These are phyloP conservation scores for Scenedesmus sp. DNA, from an alignment of 163 green algal genomes.

Conservation along the genomic window DNA sequence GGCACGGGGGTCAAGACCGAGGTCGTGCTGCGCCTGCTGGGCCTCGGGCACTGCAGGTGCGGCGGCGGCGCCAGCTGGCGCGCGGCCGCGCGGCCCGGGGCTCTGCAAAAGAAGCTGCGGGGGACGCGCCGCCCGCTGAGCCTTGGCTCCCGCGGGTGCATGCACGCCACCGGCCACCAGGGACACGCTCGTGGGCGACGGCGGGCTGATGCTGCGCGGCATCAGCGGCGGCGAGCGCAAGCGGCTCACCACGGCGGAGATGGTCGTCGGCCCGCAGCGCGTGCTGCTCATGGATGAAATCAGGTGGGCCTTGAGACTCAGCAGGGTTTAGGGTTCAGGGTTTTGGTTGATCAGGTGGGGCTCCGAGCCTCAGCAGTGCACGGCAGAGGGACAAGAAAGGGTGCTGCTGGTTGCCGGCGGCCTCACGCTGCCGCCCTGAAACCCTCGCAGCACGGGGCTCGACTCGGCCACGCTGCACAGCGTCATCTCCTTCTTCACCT, in stretches of 20 bases:
- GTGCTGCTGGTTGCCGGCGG: conserved; percentile 20
- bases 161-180: background rate
- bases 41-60: conserved; percentile 49
- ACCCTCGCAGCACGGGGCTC: conserved; percentile 59
- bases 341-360: too few relatives aligned
- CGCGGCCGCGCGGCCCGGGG: too few relatives aligned
- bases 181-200: conserved; percentile 70
- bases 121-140: background rate
- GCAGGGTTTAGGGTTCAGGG: too few relatives aligned
- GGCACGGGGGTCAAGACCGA: conserved; percentile 41
- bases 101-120: background rate
- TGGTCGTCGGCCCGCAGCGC: conserved; percentile 66
- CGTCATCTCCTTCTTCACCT: conserved; percentile 46
- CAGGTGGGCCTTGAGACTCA: too few relatives aligned
- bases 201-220: conserved; percentile 74
- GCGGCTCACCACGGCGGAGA: conserved; percentile 71
- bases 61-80: too few relatives aligned
- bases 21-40: conserved; percentile 48
- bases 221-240: conserved; percentile 64
- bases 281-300: conserved; percentile 59
- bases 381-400: too few relatives aligned
- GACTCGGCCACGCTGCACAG: conserved; percentile 54
- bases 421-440: too few relatives aligned
- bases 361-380: too few relatives aligned
- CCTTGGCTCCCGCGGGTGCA: background rate